Base-by-base conservation (phyloP, 352 stramenopile genomes). In the Globisporangium splendens region DNA sequence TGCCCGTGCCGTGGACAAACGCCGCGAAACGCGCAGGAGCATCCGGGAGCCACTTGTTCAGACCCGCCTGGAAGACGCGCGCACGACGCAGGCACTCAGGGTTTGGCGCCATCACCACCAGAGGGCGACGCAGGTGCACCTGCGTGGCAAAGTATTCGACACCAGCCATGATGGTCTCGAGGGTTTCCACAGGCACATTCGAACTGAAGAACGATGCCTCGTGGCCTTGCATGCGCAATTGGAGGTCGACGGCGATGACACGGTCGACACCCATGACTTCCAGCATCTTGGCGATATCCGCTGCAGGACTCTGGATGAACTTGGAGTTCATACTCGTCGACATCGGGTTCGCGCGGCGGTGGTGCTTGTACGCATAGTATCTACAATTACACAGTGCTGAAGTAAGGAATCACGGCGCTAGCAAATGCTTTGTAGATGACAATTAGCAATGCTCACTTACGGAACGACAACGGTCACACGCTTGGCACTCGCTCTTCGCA, bases 201-300 rank as follows among this genome's bases (percentile, higher is more conserved):
- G 87, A 91, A 69, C 84, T 93, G 61, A 98, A 98, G 69, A 98
- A 98, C 50, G 84, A 95, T 20, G 88, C 84, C 43, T 97, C 90
- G 52, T 96, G 86, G 35, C 77, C 83, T 44, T 96, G 86, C 57
- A 89, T 86, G 52, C 89, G 91, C 63, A 95, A 78, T 70, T 98
- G 89, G 17, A 98, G 66, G 65, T 98, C 93, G 12, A 98, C 89
- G 3, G 88, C 86, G 62, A 98, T 97, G 46, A 98, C 88, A 52
- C 86, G 86, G 66, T 98, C 93, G 24, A 97, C 93, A 46, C 93
- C 93, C 84, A 97, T 96, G 42, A 97, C 91, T 67, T 97, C 86
- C 22, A 98, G 72, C 88, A 98, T 97, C 70, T 93, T 96, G 60
- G 90, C 89, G 54, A 94, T 93, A 50, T 95, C 84, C 43, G 83